A percentile compares a stretch with the other conserved stretches of the same genome.
Evolutionary conservation across 805 yeast species (phyloP).

Genomic region (Wickerhamiella musiphila): DNA sequence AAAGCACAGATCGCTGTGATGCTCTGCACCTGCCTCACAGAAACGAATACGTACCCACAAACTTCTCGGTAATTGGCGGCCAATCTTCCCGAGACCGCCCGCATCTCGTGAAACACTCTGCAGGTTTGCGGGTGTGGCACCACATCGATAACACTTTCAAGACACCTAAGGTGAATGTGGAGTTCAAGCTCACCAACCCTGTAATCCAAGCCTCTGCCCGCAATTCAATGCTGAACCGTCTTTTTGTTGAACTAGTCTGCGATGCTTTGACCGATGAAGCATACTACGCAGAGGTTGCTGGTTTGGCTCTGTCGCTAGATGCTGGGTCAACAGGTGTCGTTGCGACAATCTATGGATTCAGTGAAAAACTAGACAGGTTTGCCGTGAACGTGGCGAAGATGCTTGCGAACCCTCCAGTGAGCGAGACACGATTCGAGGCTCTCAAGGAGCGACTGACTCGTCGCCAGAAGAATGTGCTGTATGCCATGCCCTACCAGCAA

Average conservation of each 20-base stretch:
- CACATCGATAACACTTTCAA: constrained; percentile 79
- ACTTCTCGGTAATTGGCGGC: constrained; percentile 40
- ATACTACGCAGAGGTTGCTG: constrained; percentile 75
- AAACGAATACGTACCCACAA: constrained; percentile 71
- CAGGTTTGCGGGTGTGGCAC: constrained; percentile 38
- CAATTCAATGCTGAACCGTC: constrained; percentile 37
- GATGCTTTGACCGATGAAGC: constrained; percentile 62
- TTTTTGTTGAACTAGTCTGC: constrained; percentile 53
- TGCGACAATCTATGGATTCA: constrained; percentile 58
- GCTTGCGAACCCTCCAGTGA: constrained; percentile 33
- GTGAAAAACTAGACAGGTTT: constrained; percentile 56
- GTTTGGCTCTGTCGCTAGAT: constrained; percentile 40
- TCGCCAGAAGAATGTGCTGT: constrained; percentile 51
- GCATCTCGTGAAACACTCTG: constrained; percentile 32
- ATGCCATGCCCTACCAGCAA: constrained; percentile 62
- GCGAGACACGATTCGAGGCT: constrained; percentile 43
- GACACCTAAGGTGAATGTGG: constrained; percentile 71
- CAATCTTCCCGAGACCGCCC: constrained; percentile 34
- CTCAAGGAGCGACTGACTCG: constrained; percentile 47
- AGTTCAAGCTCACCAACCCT: constrained; percentile 46
- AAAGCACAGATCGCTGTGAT: constrained; percentile 13
- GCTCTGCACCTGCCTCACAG: constrained; percentile 44
- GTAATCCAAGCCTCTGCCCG: constrained; percentile 2
- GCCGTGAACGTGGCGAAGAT: constrained; percentile 42
- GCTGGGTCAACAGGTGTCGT: constrained; percentile 55